A percentile compares a stretch with the other conserved stretches of the same genome.
Evolutionary conservation across 2,329 filamentous ascomycete genomes (phyloP).

Genomic region (Pestalotiopsis sp.): DNA sequence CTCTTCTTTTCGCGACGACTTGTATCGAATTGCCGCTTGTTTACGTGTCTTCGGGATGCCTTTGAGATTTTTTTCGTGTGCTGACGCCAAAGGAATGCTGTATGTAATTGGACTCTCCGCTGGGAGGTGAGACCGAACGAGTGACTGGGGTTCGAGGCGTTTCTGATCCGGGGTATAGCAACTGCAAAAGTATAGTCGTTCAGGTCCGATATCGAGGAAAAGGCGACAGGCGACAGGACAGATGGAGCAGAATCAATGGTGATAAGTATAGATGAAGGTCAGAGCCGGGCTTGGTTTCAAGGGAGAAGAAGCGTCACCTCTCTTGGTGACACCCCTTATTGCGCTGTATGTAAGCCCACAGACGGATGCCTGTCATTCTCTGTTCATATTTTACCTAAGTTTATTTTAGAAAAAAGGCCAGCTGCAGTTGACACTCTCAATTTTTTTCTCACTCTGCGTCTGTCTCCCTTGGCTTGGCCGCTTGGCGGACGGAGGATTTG

Average conservation of each 20-base stretch:
- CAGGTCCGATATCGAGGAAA: background rate
- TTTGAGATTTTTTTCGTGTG: background rate
- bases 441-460: background rate
- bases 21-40: background rate
- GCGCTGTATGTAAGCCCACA: conserved; percentile 3
- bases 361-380: conserved; percentile 13
- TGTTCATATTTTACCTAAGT: conserved; percentile 12
- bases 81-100: conserved; percentile 1
- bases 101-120: background rate
- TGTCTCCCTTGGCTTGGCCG: background rate
- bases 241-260: background rate
- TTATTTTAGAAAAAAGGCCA: conserved; percentile 12
- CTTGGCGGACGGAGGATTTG: conserved; percentile 3
- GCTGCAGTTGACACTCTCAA: conserved; percentile 9
- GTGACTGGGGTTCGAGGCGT: background rate
- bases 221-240: background rate
- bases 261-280: background rate
- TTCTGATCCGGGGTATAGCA: background rate
- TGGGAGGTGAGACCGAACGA: background rate
- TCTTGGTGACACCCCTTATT: conserved; percentile 9
- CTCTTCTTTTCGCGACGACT: background rate
- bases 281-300: background rate
- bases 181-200: background rate
- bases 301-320: background rate
- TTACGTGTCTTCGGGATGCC: background rate